Base-by-base conservation (phyloP, 192 early-diverging fungal genomes). In the Podochytrium sp. region DNA sequence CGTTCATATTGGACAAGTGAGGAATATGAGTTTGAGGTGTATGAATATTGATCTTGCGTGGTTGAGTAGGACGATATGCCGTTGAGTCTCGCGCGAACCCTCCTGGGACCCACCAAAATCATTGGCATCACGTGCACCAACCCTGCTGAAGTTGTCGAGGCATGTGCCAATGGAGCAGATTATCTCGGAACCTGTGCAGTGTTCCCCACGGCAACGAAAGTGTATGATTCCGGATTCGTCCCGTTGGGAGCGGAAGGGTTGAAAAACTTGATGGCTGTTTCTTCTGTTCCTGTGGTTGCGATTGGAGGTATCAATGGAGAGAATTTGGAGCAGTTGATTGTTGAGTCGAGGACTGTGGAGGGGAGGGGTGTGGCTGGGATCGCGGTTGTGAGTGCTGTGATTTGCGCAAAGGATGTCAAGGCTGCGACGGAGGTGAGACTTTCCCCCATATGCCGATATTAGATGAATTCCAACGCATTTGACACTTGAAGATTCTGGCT, bases 381-480 rank as follows among this genome's bases (percentile, higher is more conserved):
- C 35, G 94, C 93, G 7, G 87, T 95, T 2, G 94, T 95, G 0
- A 93, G 92, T 1, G 94, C 92, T 0, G 93, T 95, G 55, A 88
- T 95, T 62, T 86, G 86, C 4, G 73, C 85, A 2, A 38, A 50
- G 0, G 86, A 93, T 65, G 85, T 90, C 7, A 76, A 78, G 14
- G 43, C 50, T 1, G 89, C 90, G 0, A 79, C 89, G 3, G 75
- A 68, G 35, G 66, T n/a, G n/a, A n/a, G n/a, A n/a, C n/a, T n/a
- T n/a, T n/a, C n/a, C n/a, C n/a, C n/a, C n/a, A n/a, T n/a, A n/a
- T n/a, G n/a, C n/a, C n/a, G n/a, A n/a, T n/a, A n/a, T n/a, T n/a
- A n/a, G n/a, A n/a, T n/a, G n/a, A n/a, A n/a, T n/a, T n/a, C n/a
- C n/a, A n/a, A n/a, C n/a, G n/a, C n/a, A n/a, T n/a, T n/a, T n/a